Evolutionary conservation across 768 basidiomycete species (phyloP).

Genomic region (Coprinopsis sp.): DNA sequence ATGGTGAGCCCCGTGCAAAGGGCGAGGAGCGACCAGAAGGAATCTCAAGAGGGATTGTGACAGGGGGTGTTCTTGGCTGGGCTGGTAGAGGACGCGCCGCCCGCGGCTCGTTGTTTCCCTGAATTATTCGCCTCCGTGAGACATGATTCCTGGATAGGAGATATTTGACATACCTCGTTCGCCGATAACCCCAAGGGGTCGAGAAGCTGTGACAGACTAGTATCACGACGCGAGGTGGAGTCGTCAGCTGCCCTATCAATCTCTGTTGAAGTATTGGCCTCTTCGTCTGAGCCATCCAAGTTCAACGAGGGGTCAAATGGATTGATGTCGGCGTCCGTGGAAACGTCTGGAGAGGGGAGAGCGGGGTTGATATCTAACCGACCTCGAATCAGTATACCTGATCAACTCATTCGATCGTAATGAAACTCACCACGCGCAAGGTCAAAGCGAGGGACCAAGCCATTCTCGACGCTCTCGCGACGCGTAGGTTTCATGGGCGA

Average conservation of each 20-base stretch:
- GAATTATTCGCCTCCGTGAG: no score
- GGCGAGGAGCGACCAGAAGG: neutral
- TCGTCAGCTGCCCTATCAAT: no score
- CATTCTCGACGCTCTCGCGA: slow-evolving; percentile 17
- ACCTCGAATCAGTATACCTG: no score
- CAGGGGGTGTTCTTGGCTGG: no score
- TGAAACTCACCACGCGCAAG: slow-evolving; percentile 20
- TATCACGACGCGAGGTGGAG: no score
- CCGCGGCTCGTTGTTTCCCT: no score
- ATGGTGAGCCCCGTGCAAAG: neutral
- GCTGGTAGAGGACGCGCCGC: no score
- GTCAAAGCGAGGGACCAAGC: slow-evolving; percentile 29
- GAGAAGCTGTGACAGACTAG: no score
- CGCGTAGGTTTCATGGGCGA: slow-evolving; percentile 31
- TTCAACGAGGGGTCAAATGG: slow-evolving; percentile 19
- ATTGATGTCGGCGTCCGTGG: slow-evolving; percentile 16
- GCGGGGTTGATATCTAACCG: slow-evolving; percentile 2
- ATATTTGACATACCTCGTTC: no score
- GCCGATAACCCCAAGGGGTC: no score
- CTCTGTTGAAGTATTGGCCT: slow-evolving; percentile 13
- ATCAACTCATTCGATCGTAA: no score
- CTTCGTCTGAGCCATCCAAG: slow-evolving; percentile 16
- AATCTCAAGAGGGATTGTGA: neutral
- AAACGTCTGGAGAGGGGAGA: slow-evolving; percentile 4
- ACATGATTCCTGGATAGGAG: no score